A percentile compares a stretch with the other conserved stretches of the same genome.
These are phyloP conservation scores for Penicillium sp. DNA, from an alignment of 2,329 filamentous ascomycete species.

Conservation along the genomic window DNA sequence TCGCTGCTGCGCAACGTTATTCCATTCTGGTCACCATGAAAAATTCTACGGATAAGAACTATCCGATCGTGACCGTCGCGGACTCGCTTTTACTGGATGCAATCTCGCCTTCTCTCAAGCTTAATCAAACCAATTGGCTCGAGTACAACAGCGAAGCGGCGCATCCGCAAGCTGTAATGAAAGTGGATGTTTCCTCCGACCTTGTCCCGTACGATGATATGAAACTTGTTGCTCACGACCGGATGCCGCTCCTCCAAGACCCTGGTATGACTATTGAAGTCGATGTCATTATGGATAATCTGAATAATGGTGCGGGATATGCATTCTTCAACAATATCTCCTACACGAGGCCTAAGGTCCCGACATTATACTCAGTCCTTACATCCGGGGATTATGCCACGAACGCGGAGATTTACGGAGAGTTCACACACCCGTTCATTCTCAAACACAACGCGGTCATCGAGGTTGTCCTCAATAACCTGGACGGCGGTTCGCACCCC, in stretches of 20 bases:
- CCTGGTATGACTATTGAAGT: constrained; percentile 57
- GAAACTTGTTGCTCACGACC: constrained; percentile 66
- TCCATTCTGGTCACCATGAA: constrained; percentile 58
- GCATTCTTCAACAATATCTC: constrained; percentile 29
- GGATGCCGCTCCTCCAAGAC: constrained; percentile 57
- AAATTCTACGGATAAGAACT: constrained; percentile 62
- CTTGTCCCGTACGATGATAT: constrained; percentile 74
- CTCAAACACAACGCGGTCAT: constrained; percentile 41
- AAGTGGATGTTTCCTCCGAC: constrained; percentile 34
- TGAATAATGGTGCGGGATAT: constrained; percentile 63
- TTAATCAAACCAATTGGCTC: constrained; percentile 60
- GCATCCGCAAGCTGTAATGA: constrained; percentile 27
- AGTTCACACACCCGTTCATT: constrained; percentile 56
- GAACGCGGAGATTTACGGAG: constrained; percentile 62
- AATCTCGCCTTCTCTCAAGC: constrained; percentile 34
- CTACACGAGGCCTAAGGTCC: constrained; percentile 25
- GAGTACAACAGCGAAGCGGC: constrained; percentile 55
- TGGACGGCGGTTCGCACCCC: constrained; percentile 44
- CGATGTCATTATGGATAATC: constrained; percentile 66
- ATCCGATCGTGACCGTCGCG: constrained; percentile 54
- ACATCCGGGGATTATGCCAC: constrained; percentile 48
- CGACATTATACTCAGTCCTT: constrained; percentile 28
- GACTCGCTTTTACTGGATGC: constrained; percentile 32
- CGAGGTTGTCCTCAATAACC: constrained; percentile 46
- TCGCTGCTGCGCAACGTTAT: constrained; percentile 66